These are phyloP conservation scores for Penicillium sp. DNA, from an alignment of 2,329 filamentous ascomycete species.

Conservation along the genomic window DNA sequence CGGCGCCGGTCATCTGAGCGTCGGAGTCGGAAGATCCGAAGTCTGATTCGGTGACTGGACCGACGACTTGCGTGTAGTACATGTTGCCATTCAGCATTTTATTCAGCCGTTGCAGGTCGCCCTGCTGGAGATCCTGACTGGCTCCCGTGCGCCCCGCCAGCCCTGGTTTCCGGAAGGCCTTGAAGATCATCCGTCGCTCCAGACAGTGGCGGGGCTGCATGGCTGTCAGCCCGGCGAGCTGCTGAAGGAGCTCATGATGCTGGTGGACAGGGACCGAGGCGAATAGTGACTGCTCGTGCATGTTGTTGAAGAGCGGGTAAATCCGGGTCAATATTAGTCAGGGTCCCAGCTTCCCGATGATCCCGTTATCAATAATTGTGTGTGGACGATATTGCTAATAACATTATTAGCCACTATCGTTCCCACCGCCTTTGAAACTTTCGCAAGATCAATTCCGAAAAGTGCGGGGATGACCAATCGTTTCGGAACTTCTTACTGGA, in stretches of 20 bases:
- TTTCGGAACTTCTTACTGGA: neutral
- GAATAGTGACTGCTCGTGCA: constrained; percentile 66
- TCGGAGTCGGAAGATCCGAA: constrained; percentile 35
- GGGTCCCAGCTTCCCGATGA: constrained; percentile 24
- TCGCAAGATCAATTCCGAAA: neutral
- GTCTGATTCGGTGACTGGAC: constrained; percentile 42
- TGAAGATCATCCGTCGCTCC: constrained; percentile 62
- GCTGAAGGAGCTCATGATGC: constrained; percentile 62
- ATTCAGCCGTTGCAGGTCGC: constrained; percentile 48
- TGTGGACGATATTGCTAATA: constrained; percentile 18
- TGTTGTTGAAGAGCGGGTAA: constrained; percentile 32
- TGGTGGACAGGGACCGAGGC: constrained; percentile 59
- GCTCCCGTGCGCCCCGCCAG: constrained; percentile 44
- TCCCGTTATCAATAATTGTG: constrained; percentile 12
- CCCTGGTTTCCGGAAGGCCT: constrained; percentile 53
- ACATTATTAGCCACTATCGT: neutral
- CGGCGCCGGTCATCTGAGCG: constrained; percentile 37
- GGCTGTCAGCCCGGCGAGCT: constrained; percentile 62
- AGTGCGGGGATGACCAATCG: neutral
- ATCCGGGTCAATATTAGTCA: constrained; percentile 24
- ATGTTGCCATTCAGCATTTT: constrained; percentile 54
- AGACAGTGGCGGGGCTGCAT: constrained; percentile 59
- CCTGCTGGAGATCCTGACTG: constrained; percentile 47
- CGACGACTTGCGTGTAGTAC: constrained; percentile 57
- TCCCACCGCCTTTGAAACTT: neutral